Base-by-base conservation (phyloP, 305 asterid genomes). In the Fraxinus platypoda region DNA sequence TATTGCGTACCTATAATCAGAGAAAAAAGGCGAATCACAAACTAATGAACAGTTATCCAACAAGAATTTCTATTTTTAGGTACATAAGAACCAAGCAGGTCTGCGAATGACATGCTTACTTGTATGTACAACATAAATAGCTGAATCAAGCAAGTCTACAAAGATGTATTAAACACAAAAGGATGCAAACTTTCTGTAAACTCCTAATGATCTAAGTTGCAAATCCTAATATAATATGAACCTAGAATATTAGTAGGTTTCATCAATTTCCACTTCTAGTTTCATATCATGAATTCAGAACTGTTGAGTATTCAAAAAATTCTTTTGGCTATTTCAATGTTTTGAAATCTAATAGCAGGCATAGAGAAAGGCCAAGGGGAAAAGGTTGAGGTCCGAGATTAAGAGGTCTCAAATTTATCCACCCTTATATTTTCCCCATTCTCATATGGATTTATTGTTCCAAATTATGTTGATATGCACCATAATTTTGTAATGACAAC, bases 1-100 rank as follows among this genome's bases (percentile, higher is more conserved):
- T 75, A 95, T 84, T 9, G 99, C 98, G 83, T 95, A 95, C 92
- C 98, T 95, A 80, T 86, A 38, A 86, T 74, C 81, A 86, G 31
- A 88, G 31, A 9, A 33, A 49, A 25, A 66, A 66, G 34, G 30
- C 28, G 17, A 26, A 26, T 23, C 46, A 66, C 54, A 70, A 57
- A 54, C 0, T 21, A 11, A 19, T 75, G 70, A 15, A 25, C 43
- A n/a, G 71, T 68, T 64, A 66, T 59, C 59, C 62, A 25, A 23
- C 37, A 35, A 25, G 23, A 26, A 68, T 3, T 34, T 35, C 59
- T 54, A 35, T 31, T 38, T 13, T 38, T 64, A 33, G 59, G 49
- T 25, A 38, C 35, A 68, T 3, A 70, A 31, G 23, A 30, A 75
- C 7, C 15, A 28, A 41, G 8, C 35, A 28, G 9, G n/a, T 3